Evolutionary conservation across 768 basidiomycete genomes (phyloP), one percentile per base, ranked within the genome.

Genomic region (Ephemerocybe angulata): DNA sequence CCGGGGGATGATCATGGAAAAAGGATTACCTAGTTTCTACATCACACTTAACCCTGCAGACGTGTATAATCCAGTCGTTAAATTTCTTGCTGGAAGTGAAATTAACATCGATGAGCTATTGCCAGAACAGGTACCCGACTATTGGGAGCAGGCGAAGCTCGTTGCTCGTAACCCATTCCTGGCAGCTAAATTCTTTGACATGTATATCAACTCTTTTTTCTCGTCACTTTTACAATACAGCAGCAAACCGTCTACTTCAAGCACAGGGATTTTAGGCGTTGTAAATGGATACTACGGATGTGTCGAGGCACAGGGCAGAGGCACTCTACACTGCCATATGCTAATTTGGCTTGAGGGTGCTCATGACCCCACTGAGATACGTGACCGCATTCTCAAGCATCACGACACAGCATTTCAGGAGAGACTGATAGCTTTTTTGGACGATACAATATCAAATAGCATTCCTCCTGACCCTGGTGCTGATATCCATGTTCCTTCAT

Each of bases 1-100:
- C 24, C 50, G 67, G 2, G 65, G 43, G 1, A 35, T 76, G 13
- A 75, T 70, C 38, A 62, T 65, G 4, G 56, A 63, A 1, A 55
- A 67, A 22, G 75, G 77, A 0, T 12, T 73, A 1, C 76, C 75
- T 5, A 70, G 60, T 19, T 73, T 79, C 25, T 80, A 66, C 54
- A 54, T 80, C 1, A 80, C 77, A 0, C 66, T 77, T 5, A 79
- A 79, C 63, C 77, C 77, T 24, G 67, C 69, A 15, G 75, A 76
- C 54, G 58, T 74, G 0, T 67, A 74, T 31, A 74, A 72, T 60
- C 76, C 76, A 1, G 1, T 80, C 3, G 66, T 81, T 1, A 69
- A 71, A 38, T 67, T 78, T 48, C 43, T 78, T 0, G 64, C 65
- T 1, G 76, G 77, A 0, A 24, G 22, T 2, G 66, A 76, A 0